Base-by-base conservation (phyloP, 495 filamentous ascomycete genomes). In the Aspergillus sclerotiicarbonarius region DNA sequence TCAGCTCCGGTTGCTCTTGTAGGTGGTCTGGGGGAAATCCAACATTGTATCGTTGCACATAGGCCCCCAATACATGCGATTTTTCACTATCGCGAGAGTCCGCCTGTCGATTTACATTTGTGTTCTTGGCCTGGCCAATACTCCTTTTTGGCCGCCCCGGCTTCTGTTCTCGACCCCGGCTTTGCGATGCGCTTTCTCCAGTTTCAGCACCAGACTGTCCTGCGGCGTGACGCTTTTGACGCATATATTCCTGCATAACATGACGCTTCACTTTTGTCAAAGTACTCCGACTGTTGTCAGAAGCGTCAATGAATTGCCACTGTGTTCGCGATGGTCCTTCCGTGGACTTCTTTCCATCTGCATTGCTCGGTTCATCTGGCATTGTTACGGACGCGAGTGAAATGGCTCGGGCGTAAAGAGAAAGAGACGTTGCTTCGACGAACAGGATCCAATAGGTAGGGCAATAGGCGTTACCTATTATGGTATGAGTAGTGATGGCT, bases 171-270 rank as follows among this genome's bases (percentile, higher is more conserved):
- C 30, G 3, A 8, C n/a, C 43, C 13, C 19, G 25, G 6, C 29
- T n/a, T 19, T 66, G 62, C 35, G 63, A 59, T 39, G 65, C 59
- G 6, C 55, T 54, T 15, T 71, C 20, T 49, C 58, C 32, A 29
- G 18, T 7, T 20, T 58, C 47, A 6, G 19, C 49, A 15, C 53
- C 43, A 44, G 59, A 48, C 21, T 60, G 59, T 46, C 55, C 56
- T 1, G 37, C 62, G 33, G 62, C 66, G 8, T 67, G 60, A 12
- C 62, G 71, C 58, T 76, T 78, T 48, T 76, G 74, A 37, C 74
- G 75, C 67, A 76, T 76, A 59, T 72, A 76, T 37, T 78, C 72
- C 56, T 78, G 72, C 75, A 76, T 78, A 3, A 78, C 75, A 75
- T 78, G 75, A 15, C 74, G 72, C 44, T 76, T 76, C 25, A 78